Evolutionary conservation across 352 stramenopile genomes (phyloP), one percentile per base, ranked within the genome.

Genomic region (Phytophthora cryptogea): DNA sequence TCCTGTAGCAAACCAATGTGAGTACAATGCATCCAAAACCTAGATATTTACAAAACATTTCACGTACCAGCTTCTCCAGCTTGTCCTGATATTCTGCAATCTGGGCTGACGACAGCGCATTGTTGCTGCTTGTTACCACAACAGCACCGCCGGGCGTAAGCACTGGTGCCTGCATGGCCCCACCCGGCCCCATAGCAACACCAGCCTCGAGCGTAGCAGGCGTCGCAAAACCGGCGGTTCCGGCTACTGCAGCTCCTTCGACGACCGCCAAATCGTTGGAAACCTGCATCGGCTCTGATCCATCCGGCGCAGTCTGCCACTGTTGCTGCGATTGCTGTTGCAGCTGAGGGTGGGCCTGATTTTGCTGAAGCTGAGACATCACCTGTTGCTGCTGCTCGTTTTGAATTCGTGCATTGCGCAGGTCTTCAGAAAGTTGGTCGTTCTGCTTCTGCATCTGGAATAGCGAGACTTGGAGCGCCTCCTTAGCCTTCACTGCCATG

Each of bases 391-490:
- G 63, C 36, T 65, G 61, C 32, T 74, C 60, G 28, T 54, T 68
- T 51, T 72, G 72, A 31, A 70, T 80, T 35, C 66, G 66, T 4
- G 59, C 63, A 16, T 69, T 67, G 40, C 72, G 74, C 43, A 90
- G 37, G 47, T 91, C 78, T 44, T 95, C 86, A 8, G 67, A 67
- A 2, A 93, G 68, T 41, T 91, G 75, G 10, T 90, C 81, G 54
- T 85, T 88, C 59, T 94, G 74, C 27, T 86, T 80, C 67, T 92
- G 88, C 40, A 89, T 68, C 56, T 95, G 75, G 32, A 88, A 74
- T 0, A 92, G 54, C 8, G 79, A 71, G 20, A 81, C 69, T 49
- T 95, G 84, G 17, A 92, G 63, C 7, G 80, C 67, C 46, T 91
- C 78, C 57, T 95, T 95, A 13, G 78, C 67, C 49, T 89, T 90